Evolutionary conservation across 2,329 filamentous ascomycete genomes (phyloP).

Genomic region (Ascochyta fabae): DNA sequence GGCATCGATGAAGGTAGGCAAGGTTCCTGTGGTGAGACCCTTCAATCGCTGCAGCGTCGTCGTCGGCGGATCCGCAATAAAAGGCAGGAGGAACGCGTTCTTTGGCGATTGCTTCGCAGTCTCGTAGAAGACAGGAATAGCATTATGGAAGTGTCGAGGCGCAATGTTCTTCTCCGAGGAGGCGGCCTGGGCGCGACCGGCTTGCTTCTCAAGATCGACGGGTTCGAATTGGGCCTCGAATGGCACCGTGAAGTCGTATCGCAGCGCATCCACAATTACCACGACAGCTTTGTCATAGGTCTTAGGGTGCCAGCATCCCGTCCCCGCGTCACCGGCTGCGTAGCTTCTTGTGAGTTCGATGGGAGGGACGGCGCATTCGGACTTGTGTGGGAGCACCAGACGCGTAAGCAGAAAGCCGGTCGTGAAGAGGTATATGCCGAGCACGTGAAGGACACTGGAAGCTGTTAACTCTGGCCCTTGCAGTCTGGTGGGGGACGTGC

Average conservation of each 20-base stretch:
- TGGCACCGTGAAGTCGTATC: constrained; percentile 96
- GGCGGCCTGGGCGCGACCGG: constrained; percentile 9
- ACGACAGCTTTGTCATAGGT: constrained; percentile 91
- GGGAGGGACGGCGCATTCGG: constrained; percentile 78
- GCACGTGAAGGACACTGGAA: constrained; percentile 71
- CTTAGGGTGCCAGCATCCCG: constrained; percentile 95
- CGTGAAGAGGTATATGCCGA: constrained; percentile 90
- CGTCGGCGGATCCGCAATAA: constrained; percentile 96
- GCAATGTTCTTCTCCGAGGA: constrained; percentile 26
- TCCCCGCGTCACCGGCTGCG: constrained; percentile 52
- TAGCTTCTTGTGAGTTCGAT: constrained; percentile 56
- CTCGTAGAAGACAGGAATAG: constrained; percentile 85
- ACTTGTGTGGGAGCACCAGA: constrained; percentile 77
- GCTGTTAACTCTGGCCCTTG: constrained; percentile 15
- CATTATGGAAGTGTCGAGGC: constrained; percentile 79
- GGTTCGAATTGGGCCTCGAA: constrained; percentile 63
- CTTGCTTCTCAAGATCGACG: constrained; percentile 25
- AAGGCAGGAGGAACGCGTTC: constrained; percentile 88
- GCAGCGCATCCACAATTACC: constrained; percentile 88
- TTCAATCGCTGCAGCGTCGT: constrained; percentile 91
- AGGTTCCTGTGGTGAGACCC: constrained; percentile 90
- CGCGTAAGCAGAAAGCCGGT: constrained; percentile 93
- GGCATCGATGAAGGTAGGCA: constrained; percentile 92
- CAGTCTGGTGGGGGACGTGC: constrained; percentile 39
- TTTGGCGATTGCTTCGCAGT: constrained; percentile 75